phyloP scores from a whole-genome alignment of 306 rosid genomes.

The Phaseolus lunatus region DNA sequence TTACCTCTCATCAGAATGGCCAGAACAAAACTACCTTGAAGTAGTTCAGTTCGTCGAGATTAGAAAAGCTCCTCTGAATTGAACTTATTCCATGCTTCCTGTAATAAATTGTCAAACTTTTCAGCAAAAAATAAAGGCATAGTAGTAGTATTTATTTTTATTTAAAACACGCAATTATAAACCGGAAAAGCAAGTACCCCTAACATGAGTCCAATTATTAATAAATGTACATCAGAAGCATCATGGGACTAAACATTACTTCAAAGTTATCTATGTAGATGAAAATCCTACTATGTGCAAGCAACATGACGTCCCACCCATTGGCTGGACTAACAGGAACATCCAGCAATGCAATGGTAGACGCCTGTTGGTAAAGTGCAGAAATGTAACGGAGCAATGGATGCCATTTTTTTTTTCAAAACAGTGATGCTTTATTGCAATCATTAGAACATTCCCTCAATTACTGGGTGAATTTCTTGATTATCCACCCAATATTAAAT shows the following conservation, averaged over 20 bases:
- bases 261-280: not conserved
- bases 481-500: not conserved
- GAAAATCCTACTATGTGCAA: not conserved
- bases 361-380: not conserved
- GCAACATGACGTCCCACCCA: not conserved
- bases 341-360: not conserved
- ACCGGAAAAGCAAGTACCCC: not conserved
- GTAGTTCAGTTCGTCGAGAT: slow-evolving; percentile 42
- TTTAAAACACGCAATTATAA: not conserved
- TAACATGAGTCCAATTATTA: not conserved
- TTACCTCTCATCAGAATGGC: slow-evolving; percentile 41
- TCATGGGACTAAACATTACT: not conserved
- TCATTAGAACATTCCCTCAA: not conserved
- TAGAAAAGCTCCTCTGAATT: slow-evolving; percentile 99
- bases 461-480: not conserved
- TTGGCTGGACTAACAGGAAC: not conserved
- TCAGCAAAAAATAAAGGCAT: slow-evolving; percentile 21
- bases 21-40: slow-evolving; percentile 41
- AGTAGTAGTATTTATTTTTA: not conserved
- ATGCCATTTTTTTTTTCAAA: not conserved
- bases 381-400: not conserved
- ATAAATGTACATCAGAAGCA: not conserved
- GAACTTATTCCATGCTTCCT: slow-evolving; percentile 99
- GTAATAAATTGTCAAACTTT: slow-evolving; percentile 46
- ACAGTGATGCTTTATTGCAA: not conserved